Conservation (phyloP, 2,329 filamentous ascomycete genomes). For the Penicillium nordicum region DNA sequence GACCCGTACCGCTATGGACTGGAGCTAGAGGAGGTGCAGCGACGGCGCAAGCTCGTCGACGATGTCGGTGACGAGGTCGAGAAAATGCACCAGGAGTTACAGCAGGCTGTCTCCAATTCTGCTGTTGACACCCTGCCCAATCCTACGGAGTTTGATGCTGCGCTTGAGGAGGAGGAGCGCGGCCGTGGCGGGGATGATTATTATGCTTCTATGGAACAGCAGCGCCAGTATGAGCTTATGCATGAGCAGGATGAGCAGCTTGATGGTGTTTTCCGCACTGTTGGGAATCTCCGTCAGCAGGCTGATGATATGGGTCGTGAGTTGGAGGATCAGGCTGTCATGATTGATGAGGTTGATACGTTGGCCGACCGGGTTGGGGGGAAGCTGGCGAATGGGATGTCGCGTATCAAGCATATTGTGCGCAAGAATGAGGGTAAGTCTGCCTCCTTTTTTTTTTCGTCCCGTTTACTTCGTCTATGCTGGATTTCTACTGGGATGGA, state of each 20-base stretch:
- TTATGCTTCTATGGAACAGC: conserved; percentile 82
- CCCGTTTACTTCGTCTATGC: conserved; percentile 1
- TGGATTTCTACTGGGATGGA: conserved; percentile 6
- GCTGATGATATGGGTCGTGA: conserved; percentile 95
- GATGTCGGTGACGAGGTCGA: conserved; percentile 88
- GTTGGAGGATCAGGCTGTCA: conserved; percentile 87
- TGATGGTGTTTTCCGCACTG: conserved; percentile 87
- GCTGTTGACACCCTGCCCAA: conserved; percentile 52
- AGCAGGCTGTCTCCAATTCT: conserved; percentile 52
- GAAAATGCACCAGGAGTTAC: conserved; percentile 80
- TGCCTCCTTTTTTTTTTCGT: conserved; percentile 1
- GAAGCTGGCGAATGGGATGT: conserved; percentile 78
- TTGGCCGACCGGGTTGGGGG: conserved; percentile 84
- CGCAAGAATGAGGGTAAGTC: conserved; percentile 79
- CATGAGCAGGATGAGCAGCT: conserved; percentile 90
- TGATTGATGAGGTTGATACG: conserved; percentile 80
- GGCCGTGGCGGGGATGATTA: conserved; percentile 52
- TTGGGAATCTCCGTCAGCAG: conserved; percentile 84
- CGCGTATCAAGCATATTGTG: conserved; percentile 80
- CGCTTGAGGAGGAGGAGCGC: conserved; percentile 41
- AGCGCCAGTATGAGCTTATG: conserved; percentile 89
- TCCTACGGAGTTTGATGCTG: conserved; percentile 55
- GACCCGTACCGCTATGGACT: conserved; percentile 86
- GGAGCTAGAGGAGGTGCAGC: conserved; percentile 73
- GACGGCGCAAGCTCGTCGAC: conserved; percentile 76